Conservation (phyloP, 192 early-diverging fungal species). For the Paraglomus brasilianum region DNA sequence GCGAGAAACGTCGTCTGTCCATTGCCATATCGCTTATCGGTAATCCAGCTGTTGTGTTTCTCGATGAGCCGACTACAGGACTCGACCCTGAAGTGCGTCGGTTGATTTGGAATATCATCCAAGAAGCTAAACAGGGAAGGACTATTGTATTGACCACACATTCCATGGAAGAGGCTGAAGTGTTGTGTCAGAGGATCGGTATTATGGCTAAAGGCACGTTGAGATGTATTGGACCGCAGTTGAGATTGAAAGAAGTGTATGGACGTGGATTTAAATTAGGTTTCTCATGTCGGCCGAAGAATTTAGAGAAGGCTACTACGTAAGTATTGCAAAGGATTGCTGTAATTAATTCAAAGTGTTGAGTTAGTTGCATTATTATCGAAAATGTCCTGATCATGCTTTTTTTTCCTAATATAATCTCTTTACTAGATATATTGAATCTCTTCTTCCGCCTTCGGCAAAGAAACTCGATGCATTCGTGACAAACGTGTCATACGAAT, state of each 20-base stretch:
- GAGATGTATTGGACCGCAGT: conserved; percentile 60
- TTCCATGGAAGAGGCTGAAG: conserved; percentile 80
- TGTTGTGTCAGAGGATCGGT: conserved; percentile 68
- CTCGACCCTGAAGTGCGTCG: conserved; percentile 73
- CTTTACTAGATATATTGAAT: conserved; percentile 35
- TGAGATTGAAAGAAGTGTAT: conserved; percentile 65
- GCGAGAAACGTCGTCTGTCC: conserved; percentile 72
- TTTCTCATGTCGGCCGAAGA: conserved; percentile 47
- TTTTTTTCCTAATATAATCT: background rate
- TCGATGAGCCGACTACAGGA: conserved; percentile 83
- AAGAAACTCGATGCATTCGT: conserved; percentile 53
- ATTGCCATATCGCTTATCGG: conserved; percentile 77
- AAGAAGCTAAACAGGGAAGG: conserved; percentile 50
- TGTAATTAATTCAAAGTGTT: background rate
- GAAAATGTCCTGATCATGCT: background rate
- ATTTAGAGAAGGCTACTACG: conserved; percentile 44
- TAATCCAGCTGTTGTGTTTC: conserved; percentile 64
- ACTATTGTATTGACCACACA: conserved; percentile 74
- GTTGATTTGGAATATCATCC: conserved; percentile 71
- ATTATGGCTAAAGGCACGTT: conserved; percentile 76
- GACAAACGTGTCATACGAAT: conserved; percentile 63
- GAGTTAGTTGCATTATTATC: no score
- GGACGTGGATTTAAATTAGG: conserved; percentile 69
- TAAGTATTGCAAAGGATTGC: conserved; percentile 39
- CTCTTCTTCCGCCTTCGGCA: conserved; percentile 51